Evolutionary conservation across 2,329 filamentous ascomycete genomes (phyloP), one percentile per base, ranked within the genome.

Genomic region (Cladophialophora exuberans): DNA sequence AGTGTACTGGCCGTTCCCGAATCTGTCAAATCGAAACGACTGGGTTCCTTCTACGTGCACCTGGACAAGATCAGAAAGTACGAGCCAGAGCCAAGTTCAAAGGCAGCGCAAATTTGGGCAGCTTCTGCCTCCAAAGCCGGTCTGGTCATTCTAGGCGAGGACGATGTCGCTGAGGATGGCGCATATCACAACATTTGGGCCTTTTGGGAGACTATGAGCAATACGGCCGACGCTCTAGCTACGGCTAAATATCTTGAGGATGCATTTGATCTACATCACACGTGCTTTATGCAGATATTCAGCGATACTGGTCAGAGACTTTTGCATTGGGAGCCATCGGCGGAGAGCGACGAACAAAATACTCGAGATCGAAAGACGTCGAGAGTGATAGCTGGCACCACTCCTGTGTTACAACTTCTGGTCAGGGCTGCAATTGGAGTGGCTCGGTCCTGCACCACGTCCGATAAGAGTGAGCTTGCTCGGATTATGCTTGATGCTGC

Each of bases 211-310:
- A 46, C 17, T 4, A 46, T 46, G 43, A 28, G 13, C 26, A 46
- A 46, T 25, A 22, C 28, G 13, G 43, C 43, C n/a, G 43, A 46
- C n/a, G 43, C 43, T 18, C 43, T 46, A n/a, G 26, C 25, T 6
- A 33, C 43, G 22, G 43, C 43, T 5, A 17, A 28, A n/a, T 31
- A 33, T n/a, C 25, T 46, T 28, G 13, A 30, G 5, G 23, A 33
- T 31, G 43, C 43, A 17, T 46, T 46, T 20, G 43, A 46, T 18
- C n/a, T 46, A 22, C 28, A 46, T 28, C 17, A 46, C 11, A 20
- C 20, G 17, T 46, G 43, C 18, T 46, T 46, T 11, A 17, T 46
- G 17, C n/a, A 46, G 43, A 46, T 46, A 18, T 46, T 46, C 15
- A n/a, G 9, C 5, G 17, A 31, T 28, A 33, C 26, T n/a, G 39